Conservation (phyloP, 352 stramenopile species). For the Elongisporangium undulatum region DNA sequence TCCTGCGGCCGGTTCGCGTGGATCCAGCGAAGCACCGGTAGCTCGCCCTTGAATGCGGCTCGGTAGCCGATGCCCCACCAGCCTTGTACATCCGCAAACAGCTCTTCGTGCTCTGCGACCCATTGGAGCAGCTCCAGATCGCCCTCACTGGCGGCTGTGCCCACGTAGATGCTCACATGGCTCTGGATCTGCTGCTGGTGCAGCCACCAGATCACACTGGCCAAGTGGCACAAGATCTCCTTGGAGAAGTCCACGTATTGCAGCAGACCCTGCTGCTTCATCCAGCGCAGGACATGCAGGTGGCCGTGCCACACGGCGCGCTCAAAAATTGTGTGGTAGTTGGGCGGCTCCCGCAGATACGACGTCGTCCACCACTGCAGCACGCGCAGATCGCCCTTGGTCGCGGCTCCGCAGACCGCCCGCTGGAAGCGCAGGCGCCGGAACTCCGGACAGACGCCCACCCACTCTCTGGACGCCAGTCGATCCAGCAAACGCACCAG, state of each 20-base stretch:
- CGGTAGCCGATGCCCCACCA: not conserved
- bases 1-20: not conserved
- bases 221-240: not conserved
- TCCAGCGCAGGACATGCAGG: not conserved
- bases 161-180: not conserved
- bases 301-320: not conserved
- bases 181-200: not conserved
- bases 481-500: constrained; percentile 18
- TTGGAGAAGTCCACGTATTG: not conserved
- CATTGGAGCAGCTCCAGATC: not conserved
- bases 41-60: not conserved
- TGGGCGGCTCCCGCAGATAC: not conserved
- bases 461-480: constrained; percentile 12
- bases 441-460: not conserved
- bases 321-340: not conserved
- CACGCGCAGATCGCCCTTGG: not conserved
- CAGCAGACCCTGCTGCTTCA: not conserved
- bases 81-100: not conserved
- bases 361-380: not conserved
- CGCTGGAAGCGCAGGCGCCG: not conserved
- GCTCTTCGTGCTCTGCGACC: not conserved
- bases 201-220: not conserved
- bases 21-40: not conserved
- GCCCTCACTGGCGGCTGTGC: not conserved
- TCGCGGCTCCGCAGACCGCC: not conserved